These are phyloP conservation scores for Tulasnella sp. DNA, from an alignment of 768 basidiomycete species.

Conservation along the genomic window DNA sequence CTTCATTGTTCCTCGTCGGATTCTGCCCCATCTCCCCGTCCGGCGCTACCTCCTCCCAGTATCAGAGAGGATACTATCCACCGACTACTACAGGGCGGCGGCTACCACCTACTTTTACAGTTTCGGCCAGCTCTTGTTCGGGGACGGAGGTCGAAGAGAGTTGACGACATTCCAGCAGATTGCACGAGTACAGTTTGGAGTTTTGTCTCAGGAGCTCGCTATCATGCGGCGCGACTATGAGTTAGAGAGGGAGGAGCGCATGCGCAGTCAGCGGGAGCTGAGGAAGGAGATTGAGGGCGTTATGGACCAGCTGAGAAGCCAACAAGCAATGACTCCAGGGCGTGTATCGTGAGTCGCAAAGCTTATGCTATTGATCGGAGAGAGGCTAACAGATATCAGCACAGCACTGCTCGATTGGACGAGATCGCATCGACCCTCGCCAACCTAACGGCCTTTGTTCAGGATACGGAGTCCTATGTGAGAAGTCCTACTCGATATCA, in stretches of 20 bases:
- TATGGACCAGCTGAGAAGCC: slow-evolving; percentile 2
- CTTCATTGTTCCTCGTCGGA: background rate
- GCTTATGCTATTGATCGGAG: background rate
- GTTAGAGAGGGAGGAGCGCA: slow-evolving; percentile 8
- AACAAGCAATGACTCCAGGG: slow-evolving; percentile 4
- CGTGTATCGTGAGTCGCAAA: slow-evolving; percentile 12
- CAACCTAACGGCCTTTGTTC: slow-evolving; percentile 12
- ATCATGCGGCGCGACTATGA: slow-evolving; percentile 8
- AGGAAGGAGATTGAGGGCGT: slow-evolving; percentile 9
- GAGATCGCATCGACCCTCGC: slow-evolving; percentile 10
- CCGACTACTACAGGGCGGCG: background rate
- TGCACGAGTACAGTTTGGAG: slow-evolving; percentile 4
- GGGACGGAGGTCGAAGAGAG: slow-evolving; percentile 4
- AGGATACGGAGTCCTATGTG: slow-evolving; percentile 9
- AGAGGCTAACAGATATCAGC: background rate
- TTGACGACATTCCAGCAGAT: slow-evolving; percentile 4
- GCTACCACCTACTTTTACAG: background rate
- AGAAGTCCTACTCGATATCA: background rate
- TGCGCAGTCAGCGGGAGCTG: slow-evolving; percentile 8
- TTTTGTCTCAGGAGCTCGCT: background rate
- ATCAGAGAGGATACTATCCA: slow-evolving; percentile 2
- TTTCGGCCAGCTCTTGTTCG: background rate
- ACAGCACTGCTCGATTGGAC: slow-evolving; percentile 13
- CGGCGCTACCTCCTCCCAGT: background rate
- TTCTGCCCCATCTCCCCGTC: background rate